Evolutionary conservation across 441 rosid genomes (phyloP).

Genomic region (Capsella rubella): DNA sequence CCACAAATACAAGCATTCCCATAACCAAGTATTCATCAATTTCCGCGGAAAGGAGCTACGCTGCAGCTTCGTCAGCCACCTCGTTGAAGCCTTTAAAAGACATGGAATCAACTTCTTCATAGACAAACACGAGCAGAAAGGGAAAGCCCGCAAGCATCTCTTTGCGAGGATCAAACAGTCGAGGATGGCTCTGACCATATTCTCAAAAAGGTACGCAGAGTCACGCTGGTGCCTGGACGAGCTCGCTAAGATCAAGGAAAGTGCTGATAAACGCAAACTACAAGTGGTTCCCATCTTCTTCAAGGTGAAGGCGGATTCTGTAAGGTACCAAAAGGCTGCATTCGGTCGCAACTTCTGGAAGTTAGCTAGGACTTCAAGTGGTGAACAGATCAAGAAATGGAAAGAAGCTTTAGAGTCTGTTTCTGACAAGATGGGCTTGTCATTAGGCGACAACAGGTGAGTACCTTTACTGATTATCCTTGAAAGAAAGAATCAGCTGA

Average conservation of each 20-base stretch:
- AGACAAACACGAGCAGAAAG: conserved; percentile 5
- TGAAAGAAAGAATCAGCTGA: background rate
- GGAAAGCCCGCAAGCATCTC: background rate
- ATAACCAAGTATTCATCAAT: conserved; percentile 22
- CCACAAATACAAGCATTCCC: background rate
- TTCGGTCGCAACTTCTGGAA: conserved; percentile 17
- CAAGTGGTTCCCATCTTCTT: conserved; percentile 26
- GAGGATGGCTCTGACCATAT: background rate
- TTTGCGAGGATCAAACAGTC: conserved; percentile 15
- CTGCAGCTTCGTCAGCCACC: conserved; percentile 12
- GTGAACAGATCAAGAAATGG: conserved; percentile 8
- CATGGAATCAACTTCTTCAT: conserved; percentile 18
- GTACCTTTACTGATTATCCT: background rate
- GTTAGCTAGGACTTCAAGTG: conserved; percentile 5
- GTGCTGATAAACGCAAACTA: conserved; percentile 1
- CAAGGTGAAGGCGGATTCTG: conserved; percentile 5
- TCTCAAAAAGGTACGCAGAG: conserved; percentile 15
- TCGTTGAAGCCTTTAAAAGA: background rate
- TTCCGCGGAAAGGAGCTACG: conserved; percentile 22
- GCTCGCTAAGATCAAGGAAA: background rate
- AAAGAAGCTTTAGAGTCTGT: conserved; percentile 19
- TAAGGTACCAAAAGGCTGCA: background rate
- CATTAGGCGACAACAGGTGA: background rate
- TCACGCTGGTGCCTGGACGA: conserved; percentile 12
- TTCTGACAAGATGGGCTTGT: background rate